A percentile compares a stretch with the other conserved stretches of the same genome.
phyloP scores from a whole-genome alignment of 108 stramenopile species.

The Asterionellopsis glacialis region DNA sequence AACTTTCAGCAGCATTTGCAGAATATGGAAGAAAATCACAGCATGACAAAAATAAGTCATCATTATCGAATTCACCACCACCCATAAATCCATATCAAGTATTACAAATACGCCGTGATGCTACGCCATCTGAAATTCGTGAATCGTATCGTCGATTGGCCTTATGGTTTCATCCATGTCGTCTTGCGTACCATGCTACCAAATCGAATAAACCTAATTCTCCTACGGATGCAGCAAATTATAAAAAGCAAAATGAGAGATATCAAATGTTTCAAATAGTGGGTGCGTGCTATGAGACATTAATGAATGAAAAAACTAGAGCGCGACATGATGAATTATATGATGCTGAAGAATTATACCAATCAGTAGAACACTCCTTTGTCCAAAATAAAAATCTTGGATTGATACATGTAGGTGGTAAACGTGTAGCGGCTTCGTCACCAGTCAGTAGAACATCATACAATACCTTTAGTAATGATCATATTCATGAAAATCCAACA shows the following conservation, averaged over 20 bases:
- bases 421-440: no score
- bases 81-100: conserved; percentile 41
- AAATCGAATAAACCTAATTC: background rate
- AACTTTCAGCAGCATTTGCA: no score
- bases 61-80: no score
- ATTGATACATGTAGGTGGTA: no score
- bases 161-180: conserved; percentile 38
- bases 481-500: no score
- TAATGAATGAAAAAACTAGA: conserved; percentile 34
- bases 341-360: no score
- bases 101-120: conserved; percentile 41
- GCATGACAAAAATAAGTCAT: no score
- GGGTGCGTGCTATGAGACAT: conserved; percentile 43
- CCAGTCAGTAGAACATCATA: no score
- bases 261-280: conserved; percentile 31
- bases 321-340: conserved; percentile 20
- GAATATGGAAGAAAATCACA: no score
- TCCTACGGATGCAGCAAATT: background rate
- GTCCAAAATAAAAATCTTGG: no score
- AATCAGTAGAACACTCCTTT: no score
- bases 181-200: background rate
- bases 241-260: conserved; percentile 10
- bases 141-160: conserved; percentile 40
- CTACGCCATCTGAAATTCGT: conserved; percentile 34
- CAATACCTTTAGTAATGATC: no score